Conservation (phyloP, 768 basidiomycete genomes). For the Myochromella boudieri region DNA sequence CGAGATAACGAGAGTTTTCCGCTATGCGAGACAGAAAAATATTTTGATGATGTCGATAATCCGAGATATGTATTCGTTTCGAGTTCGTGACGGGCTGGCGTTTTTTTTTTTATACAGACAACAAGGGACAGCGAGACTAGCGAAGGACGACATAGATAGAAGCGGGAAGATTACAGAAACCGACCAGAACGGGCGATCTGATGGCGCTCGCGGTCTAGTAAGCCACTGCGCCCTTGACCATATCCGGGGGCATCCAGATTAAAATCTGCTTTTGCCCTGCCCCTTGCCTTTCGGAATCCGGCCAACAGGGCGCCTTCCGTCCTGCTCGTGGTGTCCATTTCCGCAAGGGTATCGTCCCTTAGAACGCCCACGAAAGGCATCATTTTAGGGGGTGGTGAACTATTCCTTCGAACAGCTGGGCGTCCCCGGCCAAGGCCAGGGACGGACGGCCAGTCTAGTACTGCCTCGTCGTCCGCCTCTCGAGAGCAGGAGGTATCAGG, state of each 20-base stretch:
- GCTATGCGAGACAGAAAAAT: too few relatives aligned
- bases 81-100: neutral
- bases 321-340: constrained; percentile 21
- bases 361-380: constrained; percentile 31
- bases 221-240: constrained; percentile 65
- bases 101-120: constrained; percentile 1
- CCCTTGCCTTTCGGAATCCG: constrained; percentile 40
- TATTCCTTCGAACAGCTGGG: constrained; percentile 51
- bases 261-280: constrained; percentile 52
- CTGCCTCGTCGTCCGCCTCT: constrained; percentile 37
- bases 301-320: constrained; percentile 21
- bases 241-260: constrained; percentile 58
- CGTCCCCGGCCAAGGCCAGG: constrained; percentile 45
- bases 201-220: constrained; percentile 43
- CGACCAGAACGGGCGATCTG: constrained; percentile 14
- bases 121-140: neutral
- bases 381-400: constrained; percentile 57
- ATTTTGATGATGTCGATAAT: constrained; percentile 11
- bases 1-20: constrained; percentile 1
- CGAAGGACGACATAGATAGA: too few relatives aligned
- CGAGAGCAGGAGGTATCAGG: constrained; percentile 14
- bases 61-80: constrained; percentile 2
- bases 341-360: constrained; percentile 25
- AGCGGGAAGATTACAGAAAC: constrained; percentile 10
- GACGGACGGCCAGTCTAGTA: constrained; percentile 46